phyloP scores from a whole-genome alignment of 1,284 basidiomycete genomes.

The Pseudozyma pruni region DNA sequence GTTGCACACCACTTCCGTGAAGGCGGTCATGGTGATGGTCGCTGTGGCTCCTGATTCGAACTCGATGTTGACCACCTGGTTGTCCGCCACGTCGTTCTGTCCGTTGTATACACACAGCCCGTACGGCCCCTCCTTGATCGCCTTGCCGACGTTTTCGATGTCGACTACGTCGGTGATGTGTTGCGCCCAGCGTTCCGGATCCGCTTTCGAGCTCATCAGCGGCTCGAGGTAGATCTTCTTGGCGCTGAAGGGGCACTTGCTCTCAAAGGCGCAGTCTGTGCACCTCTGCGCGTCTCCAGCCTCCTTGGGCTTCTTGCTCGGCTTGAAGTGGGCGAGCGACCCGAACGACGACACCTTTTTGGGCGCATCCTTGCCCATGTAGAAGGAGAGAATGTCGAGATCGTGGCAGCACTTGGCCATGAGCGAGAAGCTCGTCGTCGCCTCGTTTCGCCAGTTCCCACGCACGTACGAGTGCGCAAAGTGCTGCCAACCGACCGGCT shows the following conservation, averaged over 20 bases:
- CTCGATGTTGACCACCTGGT: constrained; percentile 44
- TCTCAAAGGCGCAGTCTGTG: constrained; percentile 35
- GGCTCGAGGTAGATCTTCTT: constrained; percentile 44
- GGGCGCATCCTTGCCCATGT: constrained; percentile 34
- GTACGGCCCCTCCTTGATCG: constrained; percentile 37
- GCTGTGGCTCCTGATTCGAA: constrained; percentile 35
- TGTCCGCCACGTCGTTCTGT: constrained; percentile 38
- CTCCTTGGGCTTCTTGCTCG: constrained; percentile 38
- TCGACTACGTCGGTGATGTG: constrained; percentile 30
- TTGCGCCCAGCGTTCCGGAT: constrained; percentile 40
- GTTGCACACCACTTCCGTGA: constrained; percentile 41
- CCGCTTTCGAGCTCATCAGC: constrained; percentile 17
- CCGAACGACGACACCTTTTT: constrained; percentile 29
- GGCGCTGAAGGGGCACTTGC: constrained; percentile 36
- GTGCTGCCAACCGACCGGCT: constrained; percentile 42
- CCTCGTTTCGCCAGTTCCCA: constrained; percentile 41
- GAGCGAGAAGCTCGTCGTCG: constrained; percentile 34
- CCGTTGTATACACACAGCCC: constrained; percentile 41
- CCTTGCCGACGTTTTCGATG: constrained; percentile 31
- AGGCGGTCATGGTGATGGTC: constrained; percentile 38
- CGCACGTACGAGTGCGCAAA: constrained; percentile 44
- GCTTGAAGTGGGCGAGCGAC: constrained; percentile 35
- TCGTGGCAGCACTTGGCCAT: constrained; percentile 46
- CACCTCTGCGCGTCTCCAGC: constrained; percentile 31
- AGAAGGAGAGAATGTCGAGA: constrained; percentile 39